Evolutionary conservation across 495 filamentous ascomycete species (phyloP), one percentile per base, ranked within the genome.

Genomic region (Penicillium paxilli): DNA sequence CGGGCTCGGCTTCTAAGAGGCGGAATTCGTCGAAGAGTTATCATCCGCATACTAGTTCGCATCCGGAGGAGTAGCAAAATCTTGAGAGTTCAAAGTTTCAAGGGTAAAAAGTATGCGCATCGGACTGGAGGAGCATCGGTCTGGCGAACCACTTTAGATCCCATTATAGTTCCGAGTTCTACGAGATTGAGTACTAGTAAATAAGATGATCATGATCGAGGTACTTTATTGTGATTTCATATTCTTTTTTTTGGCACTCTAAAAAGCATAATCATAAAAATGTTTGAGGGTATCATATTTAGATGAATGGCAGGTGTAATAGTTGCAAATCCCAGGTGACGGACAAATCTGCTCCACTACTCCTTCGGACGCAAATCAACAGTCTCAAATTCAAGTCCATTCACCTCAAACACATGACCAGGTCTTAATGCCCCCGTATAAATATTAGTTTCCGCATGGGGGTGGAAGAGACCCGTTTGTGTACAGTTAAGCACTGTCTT

Each of bases 391-490:
- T 87, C 81, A 51, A 95, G 69, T 7, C 85, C 85, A 28, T 80
- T 77, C 10, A 81, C 83, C 68, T 96, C 91, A 56, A 85, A 86
- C 5, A 97, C 94, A 76, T 98, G 94, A 0, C 94, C 94, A 0
- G 87, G 85, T 21, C 87, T 74, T 44, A 88, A 67, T 0, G 92
- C 94, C 67, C 91, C 88, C 0, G 88, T 96, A 64, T 98, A 98
- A 5, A 96, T 80, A 58, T 92, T 83, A 5, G 70, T 60, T 59
- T 88, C 84, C 0, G 66, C 70, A 64, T 93, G 89, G 2, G 86
- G 88, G 71, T 98, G 94, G 66, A 98, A 98, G 2, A 93, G 72
- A 0, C 89, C 87, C 0, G 77, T 80, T 51, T 91, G 81, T 0
- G 67, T 81, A 73, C 94, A 98, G 24, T 81, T 80, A 32, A 92